Evolutionary conservation across 2,329 filamentous ascomycete species (phyloP), one percentile per base, ranked within the genome.

Genomic region (Plectosphaerella cucumerina): DNA sequence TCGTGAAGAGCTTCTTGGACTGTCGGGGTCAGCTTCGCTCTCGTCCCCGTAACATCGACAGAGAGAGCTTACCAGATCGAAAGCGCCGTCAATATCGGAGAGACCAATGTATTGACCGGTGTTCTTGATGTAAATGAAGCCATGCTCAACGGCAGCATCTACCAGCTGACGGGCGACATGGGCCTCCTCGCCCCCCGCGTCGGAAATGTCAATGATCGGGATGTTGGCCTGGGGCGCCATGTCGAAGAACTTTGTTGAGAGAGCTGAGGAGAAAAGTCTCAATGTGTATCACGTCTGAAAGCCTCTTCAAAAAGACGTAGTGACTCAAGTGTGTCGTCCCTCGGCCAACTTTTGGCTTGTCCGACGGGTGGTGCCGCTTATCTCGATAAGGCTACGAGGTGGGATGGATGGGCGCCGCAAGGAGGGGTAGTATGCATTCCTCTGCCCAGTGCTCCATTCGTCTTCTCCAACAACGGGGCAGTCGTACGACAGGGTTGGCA

Each of bases 121-220:
- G 62, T 90, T 92, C 63, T 84, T 86, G 61, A 97, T 84, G 65
- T 94, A 97, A 54, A 97, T 82, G 68, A 97, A 97, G 54, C 93
- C 93, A 69, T 91, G 87, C 49, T 86, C 84, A 35, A 84, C 81
- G 2, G 91, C 92, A 1, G 93, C 93, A 54, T 87, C 80, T 41
- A 97, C 83, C 41, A 97, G 78, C 56, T 84, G 79, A 50, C 82
- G 82, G 48, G 87, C 87, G 18, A 84, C 70, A 44, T 73, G 67
- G n/a, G 65, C 64, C 52, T 79, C 71, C 56, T 86, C 74, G 10
- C 69, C 60, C 23, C 76, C 75, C 5, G 78, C 73, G 17, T 78
- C 76, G 4, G 84, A 86, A 57, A 96, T 85, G 66, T 97, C 87
- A 59, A 97, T 90, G 48, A 97, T 74, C 20, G 93, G 91, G 37